Conservation (phyloP, 2,329 filamentous ascomycete species). For the Colletotrichum filicis region DNA sequence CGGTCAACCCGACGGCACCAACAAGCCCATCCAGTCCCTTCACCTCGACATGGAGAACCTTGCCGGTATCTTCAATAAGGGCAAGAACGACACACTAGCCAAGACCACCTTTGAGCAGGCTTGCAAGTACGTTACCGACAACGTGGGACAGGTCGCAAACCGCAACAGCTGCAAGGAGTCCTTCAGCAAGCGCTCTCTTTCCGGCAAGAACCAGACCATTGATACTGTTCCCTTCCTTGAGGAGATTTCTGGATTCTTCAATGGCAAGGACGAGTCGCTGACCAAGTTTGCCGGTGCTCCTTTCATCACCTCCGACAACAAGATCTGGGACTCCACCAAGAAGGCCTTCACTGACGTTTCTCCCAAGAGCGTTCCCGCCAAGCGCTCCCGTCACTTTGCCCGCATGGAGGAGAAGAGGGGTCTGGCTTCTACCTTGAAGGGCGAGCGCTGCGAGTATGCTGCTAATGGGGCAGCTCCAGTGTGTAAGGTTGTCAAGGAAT, state of each 20-base stretch:
- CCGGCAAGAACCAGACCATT: background rate
- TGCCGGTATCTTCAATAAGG: constrained; percentile 17
- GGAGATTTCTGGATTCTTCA: constrained; percentile 3
- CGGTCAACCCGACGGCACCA: constrained; percentile 17
- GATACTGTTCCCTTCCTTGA: background rate
- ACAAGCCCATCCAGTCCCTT: constrained; percentile 24
- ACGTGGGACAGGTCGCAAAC: constrained; percentile 14
- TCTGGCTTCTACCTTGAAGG: constrained; percentile 10
- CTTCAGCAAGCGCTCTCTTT: background rate
- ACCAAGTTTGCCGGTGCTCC: constrained; percentile 9
- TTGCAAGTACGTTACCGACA: constrained; percentile 4
- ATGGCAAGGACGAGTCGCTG: background rate
- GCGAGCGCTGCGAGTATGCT: constrained; percentile 15
- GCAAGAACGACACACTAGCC: background rate
- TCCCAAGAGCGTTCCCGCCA: constrained; percentile 2
- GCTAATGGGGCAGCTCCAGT: background rate
- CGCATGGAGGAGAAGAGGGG: constrained; percentile 11
- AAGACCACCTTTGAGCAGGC: constrained; percentile 14
- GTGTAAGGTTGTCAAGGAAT: constrained; percentile 14
- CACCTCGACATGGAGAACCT: constrained; percentile 23
- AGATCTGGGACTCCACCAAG: constrained; percentile 16
- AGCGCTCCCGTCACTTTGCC: constrained; percentile 4
- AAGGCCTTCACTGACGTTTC: constrained; percentile 11
- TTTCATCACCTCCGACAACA: constrained; percentile 21
- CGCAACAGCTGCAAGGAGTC: constrained; percentile 17